Percentiles rank a stretch among this genome's conserved stretches.
Conservation (phyloP, 768 basidiomycete genomes). For the Chiua virens region DNA sequence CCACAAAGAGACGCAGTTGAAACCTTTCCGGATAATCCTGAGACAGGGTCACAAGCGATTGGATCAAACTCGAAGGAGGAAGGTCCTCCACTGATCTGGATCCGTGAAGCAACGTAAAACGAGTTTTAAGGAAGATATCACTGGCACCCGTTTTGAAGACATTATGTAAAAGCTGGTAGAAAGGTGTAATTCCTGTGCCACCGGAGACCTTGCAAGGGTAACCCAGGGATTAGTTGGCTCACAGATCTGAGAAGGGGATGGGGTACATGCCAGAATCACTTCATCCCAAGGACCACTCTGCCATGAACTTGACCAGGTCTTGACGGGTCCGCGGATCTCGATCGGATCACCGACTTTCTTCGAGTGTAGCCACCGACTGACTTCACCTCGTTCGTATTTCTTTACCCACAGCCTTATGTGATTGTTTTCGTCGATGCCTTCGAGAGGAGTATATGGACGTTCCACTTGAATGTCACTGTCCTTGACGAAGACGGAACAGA, state of each 20-base stretch:
- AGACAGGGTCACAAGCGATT: slow-evolving; percentile 51
- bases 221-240: not conserved
- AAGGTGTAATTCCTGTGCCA: slow-evolving; percentile 86
- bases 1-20: slow-evolving; percentile 61
- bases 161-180: slow-evolving; percentile 70
- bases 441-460: slow-evolving; percentile 78
- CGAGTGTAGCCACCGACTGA: slow-evolving; percentile 79
- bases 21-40: slow-evolving; percentile 54
- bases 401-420: slow-evolving; percentile 81
- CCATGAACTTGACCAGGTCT: slow-evolving; percentile 54
- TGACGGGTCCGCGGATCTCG: slow-evolving; percentile 75
- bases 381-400: slow-evolving; percentile 74
- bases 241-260: not conserved
- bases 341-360: slow-evolving; percentile 64
- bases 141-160: slow-evolving; percentile 37
- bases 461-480: slow-evolving; percentile 90
- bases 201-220: slow-evolving; percentile 69
- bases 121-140: slow-evolving; percentile 38
- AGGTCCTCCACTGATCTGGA: slow-evolving; percentile 62
- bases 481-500: slow-evolving; percentile 81
- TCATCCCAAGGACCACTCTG: slow-evolving; percentile 71
- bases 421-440: slow-evolving; percentile 66
- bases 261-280: slow-evolving; percentile 61
- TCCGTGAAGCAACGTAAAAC: slow-evolving; percentile 72
- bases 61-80: slow-evolving; percentile 64